Conservation (phyloP, 2,329 filamentous ascomycete species). For the Nothophoma quercina region DNA sequence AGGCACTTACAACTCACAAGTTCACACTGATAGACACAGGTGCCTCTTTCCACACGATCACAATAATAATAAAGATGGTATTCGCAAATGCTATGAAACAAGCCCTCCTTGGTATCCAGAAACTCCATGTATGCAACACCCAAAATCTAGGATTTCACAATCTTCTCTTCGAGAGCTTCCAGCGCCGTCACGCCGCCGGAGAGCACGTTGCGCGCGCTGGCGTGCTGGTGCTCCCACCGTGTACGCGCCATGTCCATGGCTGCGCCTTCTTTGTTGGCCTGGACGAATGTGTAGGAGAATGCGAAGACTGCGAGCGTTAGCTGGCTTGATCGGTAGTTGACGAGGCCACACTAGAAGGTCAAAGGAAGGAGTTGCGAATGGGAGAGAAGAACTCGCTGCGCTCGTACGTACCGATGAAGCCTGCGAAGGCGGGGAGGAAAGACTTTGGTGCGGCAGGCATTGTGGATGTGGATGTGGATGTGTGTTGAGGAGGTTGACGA, state of each 20-base stretch:
- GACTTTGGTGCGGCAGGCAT: slow-evolving; percentile 45
- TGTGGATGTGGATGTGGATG: slow-evolving; percentile 12
- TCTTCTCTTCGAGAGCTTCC: slow-evolving; percentile 2
- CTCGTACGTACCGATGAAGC: slow-evolving; percentile 44
- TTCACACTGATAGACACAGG: no score
- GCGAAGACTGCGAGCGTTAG: slow-evolving; percentile 33
- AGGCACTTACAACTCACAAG: no score
- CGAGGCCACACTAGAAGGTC: no score
- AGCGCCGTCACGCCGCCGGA: slow-evolving; percentile 18
- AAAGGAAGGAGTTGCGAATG: no score
- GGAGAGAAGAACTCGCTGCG: no score
- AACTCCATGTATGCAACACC: neutral
- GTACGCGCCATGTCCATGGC: slow-evolving; percentile 43
- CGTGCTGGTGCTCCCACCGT: slow-evolving; percentile 45
- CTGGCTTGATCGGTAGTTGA: no score
- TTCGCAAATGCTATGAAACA: no score
- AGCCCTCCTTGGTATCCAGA: no score
- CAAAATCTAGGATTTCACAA: neutral
- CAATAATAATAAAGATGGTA: no score
- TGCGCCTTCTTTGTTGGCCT: slow-evolving; percentile 43
- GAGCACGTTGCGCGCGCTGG: slow-evolving; percentile 25
- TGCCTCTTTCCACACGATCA: no score
- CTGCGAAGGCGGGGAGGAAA: slow-evolving; percentile 41
- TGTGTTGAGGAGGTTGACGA: slow-evolving; percentile 1
- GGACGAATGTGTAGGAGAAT: slow-evolving; percentile 44